Base-by-base conservation (phyloP, 148 eudicot genomes). In the Mesembryanthemum crystallinum region DNA sequence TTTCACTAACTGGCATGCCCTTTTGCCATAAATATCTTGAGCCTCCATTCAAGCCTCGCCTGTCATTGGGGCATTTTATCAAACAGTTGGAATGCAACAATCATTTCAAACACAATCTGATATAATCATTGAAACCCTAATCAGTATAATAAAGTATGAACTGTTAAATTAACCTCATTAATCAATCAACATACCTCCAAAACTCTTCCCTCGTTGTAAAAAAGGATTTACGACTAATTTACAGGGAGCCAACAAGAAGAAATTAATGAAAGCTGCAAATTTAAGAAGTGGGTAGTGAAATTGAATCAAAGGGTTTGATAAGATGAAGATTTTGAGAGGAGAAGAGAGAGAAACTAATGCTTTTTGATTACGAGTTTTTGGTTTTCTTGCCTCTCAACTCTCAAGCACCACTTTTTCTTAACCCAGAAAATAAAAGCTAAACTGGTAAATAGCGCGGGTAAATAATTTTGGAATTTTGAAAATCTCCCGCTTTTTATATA, bases 1-100 rank as follows among this genome's bases (percentile, higher is more conserved):
- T 80, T 83, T 83, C 51, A 83, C 83, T 62, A 83, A 73, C 57
- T 80, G 86, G 43, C 81, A 73, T 69, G 79, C 86, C 76, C 86
- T 80, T 77, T 55, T 80, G 15, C 86, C 86, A 54, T 83, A 83
- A 51, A 83, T 77, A 72, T 83, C 83, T 9, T 80, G 69, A 2
- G 70, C 69, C 78, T 83, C 86, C 86, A 83, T 83, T 24, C 8
- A 3, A 61, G 18, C 8, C 33, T 15, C 4, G 15, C 71, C 74
- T 68, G 64, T 60, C 77, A 72, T 65, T 43, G 52, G 51, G n/a
- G 67, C 79, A 80, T 76, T 76, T 76, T 59, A 67, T 76, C 72
- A 57, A 76, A 76, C 78, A 66, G 1, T 3, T 76, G 28, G 45
- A 15, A 47, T 23, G 78, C 64, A 37, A 35, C 25, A 62, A 29